Evolutionary conservation across 805 yeast genomes (phyloP), one percentile per base, ranked within the genome.

Genomic region (Wickerhamiella brachini): DNA sequence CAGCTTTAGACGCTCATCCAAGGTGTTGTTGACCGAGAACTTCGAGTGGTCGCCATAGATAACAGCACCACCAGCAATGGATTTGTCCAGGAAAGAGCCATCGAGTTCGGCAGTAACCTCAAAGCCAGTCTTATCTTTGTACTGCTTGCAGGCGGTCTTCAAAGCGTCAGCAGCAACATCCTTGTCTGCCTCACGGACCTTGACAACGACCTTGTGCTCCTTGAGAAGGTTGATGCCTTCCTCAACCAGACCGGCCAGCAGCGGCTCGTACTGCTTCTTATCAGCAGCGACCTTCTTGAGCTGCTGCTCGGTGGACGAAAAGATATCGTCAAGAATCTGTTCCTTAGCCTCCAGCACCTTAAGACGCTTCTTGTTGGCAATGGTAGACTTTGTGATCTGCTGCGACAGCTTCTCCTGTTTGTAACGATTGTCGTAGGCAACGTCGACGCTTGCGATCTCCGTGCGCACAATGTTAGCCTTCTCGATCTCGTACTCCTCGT

Each of bases 401-500:
- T 93, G 97, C 44, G 90, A 85, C 68, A 93, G 80, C 31, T 87
- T 72, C 2, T 95, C 89, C 69, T 90, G 93, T 75, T 93, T 90
- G 71, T 85, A 76, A 66, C 85, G 87, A 60, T 78, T 80, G 56
- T 83, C 89, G 66, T 81, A 86, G 41, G 77, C 71, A 18, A 81
- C 71, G 67, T 93, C 98, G 59, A 93, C 87, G 49, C 89, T 79
- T 49, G 93, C 82, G 51, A 84, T 84, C 71, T 93, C 98, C 13
- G 87, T 77, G 64, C 97, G 85, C 53, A 93, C 97, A 64, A 93
- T 81, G 52, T 87, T 80, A 21, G 96, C 90, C 75, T 93, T 93
- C 68, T 93, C 98, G 63, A 93, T 89, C 70, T 93, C 97, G 67
- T 90, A 93, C 72, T 93, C 99, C 70, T 93, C 98, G 67, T 94